Percentiles rank a stretch among this genome's conserved stretches.
Evolutionary conservation across 2,329 filamentous ascomycete species (phyloP).

Genomic region (Pseudodiploospora longispora): DNA sequence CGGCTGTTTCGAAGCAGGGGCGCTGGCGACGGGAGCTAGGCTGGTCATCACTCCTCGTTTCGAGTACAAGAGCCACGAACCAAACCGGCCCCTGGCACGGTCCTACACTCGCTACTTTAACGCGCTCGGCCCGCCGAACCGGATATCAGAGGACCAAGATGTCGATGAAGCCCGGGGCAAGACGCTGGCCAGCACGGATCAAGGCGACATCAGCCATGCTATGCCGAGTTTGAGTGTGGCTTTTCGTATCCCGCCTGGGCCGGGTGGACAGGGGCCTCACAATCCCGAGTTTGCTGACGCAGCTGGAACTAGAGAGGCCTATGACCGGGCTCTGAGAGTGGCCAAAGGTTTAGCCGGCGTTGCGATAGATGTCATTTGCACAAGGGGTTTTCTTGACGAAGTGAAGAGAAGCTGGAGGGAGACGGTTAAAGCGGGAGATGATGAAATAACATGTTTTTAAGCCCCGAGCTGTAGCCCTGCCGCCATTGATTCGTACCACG

Average conservation of each 20-base stretch:
- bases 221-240: conserved; percentile 46
- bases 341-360: conserved; percentile 41
- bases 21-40: conserved; percentile 35
- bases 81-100: conserved; percentile 39
- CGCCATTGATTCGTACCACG: no score
- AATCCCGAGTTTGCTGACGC: conserved; percentile 44
- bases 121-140: conserved; percentile 22
- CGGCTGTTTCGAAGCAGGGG: conserved; percentile 29
- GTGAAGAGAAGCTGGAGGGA: conserved; percentile 22
- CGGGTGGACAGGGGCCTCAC: conserved; percentile 33
- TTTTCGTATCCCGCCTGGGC: conserved; percentile 40
- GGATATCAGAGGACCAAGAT: conserved; percentile 28
- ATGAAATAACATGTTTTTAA: no score
- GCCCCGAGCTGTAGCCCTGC: no score
- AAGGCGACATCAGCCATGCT: conserved; percentile 50
- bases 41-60: conserved; percentile 30
- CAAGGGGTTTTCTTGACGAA: conserved; percentile 31
- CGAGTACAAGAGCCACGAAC: conserved; percentile 47
- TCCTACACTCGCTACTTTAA: conserved; percentile 40
- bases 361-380: conserved; percentile 37
- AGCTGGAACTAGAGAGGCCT: conserved; percentile 39
- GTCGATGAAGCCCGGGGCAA: conserved; percentile 32
- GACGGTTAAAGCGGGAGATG: background rate
- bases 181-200: conserved; percentile 49
- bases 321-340: conserved; percentile 36